Evolutionary conservation across 495 filamentous ascomycete species (phyloP).

Genomic region (Neurospora sp.): DNA sequence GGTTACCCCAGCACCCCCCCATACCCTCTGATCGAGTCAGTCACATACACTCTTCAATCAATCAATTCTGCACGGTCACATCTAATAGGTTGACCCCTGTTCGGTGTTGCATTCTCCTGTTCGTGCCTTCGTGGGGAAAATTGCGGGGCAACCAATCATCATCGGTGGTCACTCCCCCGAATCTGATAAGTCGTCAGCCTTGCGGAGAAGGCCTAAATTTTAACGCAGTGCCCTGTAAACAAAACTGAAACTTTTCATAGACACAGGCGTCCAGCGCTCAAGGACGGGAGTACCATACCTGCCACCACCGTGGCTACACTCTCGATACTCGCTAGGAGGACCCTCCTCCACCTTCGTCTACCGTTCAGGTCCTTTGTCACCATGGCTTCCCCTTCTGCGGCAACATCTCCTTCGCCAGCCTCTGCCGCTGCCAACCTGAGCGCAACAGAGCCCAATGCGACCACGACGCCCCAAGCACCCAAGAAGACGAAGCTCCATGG

Average conservation of each 20-base stretch:
- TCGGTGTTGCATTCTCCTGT: background rate
- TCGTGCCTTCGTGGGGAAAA: background rate
- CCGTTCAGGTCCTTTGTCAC: background rate
- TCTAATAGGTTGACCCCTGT: background rate
- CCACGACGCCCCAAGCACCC: slow-evolving; percentile 4
- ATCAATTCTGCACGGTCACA: too few relatives aligned
- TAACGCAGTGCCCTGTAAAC: background rate
- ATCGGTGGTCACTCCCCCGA: background rate
- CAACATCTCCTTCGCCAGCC: background rate
- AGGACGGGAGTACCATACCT: background rate
- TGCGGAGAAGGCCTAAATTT: slow-evolving; percentile 9
- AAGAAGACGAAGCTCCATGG: slow-evolving; percentile 58
- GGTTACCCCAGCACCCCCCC: too few relatives aligned
- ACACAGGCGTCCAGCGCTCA: background rate
- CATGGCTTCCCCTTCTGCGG: slow-evolving; percentile 9
- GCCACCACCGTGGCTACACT: background rate
- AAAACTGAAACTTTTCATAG: background rate
- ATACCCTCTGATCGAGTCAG: too few relatives aligned
- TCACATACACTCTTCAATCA: too few relatives aligned
- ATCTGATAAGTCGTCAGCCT: slow-evolving; percentile 5
- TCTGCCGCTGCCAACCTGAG: background rate
- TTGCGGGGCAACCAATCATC: background rate
- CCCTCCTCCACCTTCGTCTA: background rate
- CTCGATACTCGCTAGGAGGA: background rate
- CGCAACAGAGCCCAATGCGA: background rate